Conservation (phyloP, 2,329 filamentous ascomycete species). For the Aspergillus piperis region DNA sequence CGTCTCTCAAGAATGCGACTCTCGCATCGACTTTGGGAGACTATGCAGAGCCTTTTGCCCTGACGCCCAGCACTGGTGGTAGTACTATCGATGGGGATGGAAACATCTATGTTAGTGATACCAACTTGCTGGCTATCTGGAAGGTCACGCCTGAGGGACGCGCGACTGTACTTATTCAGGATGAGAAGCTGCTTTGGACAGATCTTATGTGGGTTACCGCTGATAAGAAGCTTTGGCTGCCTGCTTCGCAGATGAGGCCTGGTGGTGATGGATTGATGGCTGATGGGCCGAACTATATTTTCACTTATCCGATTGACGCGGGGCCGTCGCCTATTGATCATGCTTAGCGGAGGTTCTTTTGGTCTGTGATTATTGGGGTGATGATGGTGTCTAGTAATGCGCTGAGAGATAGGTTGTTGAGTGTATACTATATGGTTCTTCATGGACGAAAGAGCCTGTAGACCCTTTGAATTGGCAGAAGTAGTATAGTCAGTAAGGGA, state of each 20-base stretch:
- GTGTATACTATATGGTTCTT: no score
- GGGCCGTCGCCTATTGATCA: conserved; percentile 8
- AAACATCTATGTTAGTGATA: conserved; percentile 42
- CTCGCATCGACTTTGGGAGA: conserved; percentile 21
- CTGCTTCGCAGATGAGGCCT: conserved; percentile 6
- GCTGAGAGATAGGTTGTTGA: not conserved
- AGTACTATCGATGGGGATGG: conserved; percentile 43
- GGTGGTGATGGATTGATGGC: conserved; percentile 8
- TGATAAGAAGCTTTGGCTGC: conserved; percentile 12
- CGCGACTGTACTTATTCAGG: conserved; percentile 7
- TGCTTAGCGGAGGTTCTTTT: not conserved
- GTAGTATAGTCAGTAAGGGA: no score
- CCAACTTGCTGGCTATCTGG: conserved; percentile 24
- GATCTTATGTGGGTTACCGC: conserved; percentile 10
- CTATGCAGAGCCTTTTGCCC: conserved; percentile 27
- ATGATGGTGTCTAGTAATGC: not conserved
- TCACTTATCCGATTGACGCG: conserved; percentile 5
- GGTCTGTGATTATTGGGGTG: not conserved
- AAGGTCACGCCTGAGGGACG: conserved; percentile 9
- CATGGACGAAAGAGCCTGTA: no score
- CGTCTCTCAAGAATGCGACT: conserved; percentile 21
- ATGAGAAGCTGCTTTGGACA: conserved; percentile 8
- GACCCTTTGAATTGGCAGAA: no score
- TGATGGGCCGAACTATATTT: conserved; percentile 8
- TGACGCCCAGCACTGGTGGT: conserved; percentile 41